Conservation (phyloP, 1,284 basidiomycete genomes). For the Thecaphora thlaspeos region DNA sequence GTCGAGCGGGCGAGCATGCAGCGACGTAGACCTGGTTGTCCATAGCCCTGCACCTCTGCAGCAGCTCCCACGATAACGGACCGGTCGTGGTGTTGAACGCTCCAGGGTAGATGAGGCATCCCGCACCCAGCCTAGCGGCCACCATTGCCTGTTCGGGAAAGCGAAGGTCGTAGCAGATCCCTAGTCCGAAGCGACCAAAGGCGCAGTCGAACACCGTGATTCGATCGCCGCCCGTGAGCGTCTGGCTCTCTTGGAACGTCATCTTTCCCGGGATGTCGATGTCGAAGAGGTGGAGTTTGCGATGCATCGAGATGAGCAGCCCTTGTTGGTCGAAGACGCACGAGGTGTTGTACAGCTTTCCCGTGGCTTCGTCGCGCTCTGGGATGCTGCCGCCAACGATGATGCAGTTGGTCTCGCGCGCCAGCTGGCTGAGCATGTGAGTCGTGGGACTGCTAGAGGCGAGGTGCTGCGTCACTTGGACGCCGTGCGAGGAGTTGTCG, state of each 20-base stretch:
- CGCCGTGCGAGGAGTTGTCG: constrained; percentile 49
- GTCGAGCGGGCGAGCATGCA: constrained; percentile 93
- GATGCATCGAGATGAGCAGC: constrained; percentile 79
- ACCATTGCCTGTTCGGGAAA: constrained; percentile 95
- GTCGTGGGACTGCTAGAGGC: constrained; percentile 69
- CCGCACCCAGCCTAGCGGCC: constrained; percentile 80
- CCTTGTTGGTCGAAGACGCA: constrained; percentile 80
- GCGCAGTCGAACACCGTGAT: constrained; percentile 86
- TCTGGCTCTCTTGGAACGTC: constrained; percentile 97
- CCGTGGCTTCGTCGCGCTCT: constrained; percentile 45
- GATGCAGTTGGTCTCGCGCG: constrained; percentile 79
- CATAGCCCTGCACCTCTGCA: constrained; percentile 82
- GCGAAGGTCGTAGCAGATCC: constrained; percentile 75
- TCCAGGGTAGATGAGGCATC: constrained; percentile 75
- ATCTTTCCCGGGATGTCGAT: constrained; percentile 97
- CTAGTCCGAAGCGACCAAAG: constrained; percentile 86
- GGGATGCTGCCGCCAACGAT: constrained; percentile 74
- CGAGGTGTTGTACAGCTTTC: constrained; percentile 54
- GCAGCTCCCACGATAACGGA: constrained; percentile 91
- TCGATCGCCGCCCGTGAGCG: constrained; percentile 74
- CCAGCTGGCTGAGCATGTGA: constrained; percentile 75
- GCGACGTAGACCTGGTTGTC: constrained; percentile 95
- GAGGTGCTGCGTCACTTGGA: constrained; percentile 56
- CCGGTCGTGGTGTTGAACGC: constrained; percentile 72
- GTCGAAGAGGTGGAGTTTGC: constrained; percentile 96